Conservation (phyloP, 495 filamentous ascomycete species). For the Daldinia childiae region DNA sequence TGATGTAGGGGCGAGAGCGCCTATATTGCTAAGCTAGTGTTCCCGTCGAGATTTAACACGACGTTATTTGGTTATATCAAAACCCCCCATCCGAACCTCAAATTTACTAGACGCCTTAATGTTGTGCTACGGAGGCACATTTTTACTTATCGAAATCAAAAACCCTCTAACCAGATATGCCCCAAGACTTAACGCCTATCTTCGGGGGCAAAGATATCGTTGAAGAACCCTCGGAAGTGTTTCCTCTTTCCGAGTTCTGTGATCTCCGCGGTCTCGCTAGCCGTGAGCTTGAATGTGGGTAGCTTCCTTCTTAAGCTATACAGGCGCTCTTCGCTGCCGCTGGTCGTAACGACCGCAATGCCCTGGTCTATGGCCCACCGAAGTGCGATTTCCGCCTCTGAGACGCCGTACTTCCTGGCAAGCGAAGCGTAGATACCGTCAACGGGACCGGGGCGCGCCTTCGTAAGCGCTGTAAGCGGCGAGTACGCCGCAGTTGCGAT, state of each 20-base stretch:
- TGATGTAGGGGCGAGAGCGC: constrained; percentile 2
- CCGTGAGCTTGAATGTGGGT: constrained; percentile 73
- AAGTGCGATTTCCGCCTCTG: constrained; percentile 71
- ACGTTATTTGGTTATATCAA: constrained; percentile 1
- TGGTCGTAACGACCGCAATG: constrained; percentile 80
- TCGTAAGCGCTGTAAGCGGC: constrained; percentile 72
- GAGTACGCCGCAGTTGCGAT: constrained; percentile 78
- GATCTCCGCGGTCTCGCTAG: constrained; percentile 75
- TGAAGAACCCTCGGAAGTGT: constrained; percentile 77
- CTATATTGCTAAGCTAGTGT: constrained; percentile 8
- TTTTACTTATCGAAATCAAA: not conserved
- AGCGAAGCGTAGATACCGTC: constrained; percentile 68
- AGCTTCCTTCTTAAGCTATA: constrained; percentile 62
- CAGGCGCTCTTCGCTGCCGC: constrained; percentile 74
- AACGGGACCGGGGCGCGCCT: constrained; percentile 72
- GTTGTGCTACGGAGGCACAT: not conserved
- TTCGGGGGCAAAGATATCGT: constrained; percentile 63
- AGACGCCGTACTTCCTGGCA: constrained; percentile 81
- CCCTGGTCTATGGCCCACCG: constrained; percentile 86
- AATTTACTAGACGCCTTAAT: not conserved
- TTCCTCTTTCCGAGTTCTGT: constrained; percentile 67
- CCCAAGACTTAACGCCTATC: constrained; percentile 62
- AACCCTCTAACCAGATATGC: not conserved
- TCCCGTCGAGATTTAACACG: constrained; percentile 10
- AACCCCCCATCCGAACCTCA: constrained; percentile 6